Evolutionary conservation across 148 eudicot genomes (phyloP).

Genomic region (Hydrangea macrophylla): DNA sequence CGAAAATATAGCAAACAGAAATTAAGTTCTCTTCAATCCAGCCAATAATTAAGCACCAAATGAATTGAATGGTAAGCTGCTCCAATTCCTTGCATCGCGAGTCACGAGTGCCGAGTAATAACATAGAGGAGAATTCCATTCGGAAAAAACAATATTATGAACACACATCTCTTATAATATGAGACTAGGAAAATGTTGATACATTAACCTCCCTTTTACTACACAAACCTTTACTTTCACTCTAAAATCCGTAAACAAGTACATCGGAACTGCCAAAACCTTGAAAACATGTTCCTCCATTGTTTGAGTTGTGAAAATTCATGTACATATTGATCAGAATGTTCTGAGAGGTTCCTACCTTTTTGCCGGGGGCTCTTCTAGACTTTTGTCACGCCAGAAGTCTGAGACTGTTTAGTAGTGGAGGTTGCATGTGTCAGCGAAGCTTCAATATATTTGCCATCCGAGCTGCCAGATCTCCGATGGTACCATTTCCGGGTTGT

Average conservation of each 20-base stretch:
- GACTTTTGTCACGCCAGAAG: conserved; percentile 7
- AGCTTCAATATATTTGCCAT: conserved; percentile 39
- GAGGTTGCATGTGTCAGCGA: conserved; percentile 14
- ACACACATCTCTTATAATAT: neutral
- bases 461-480: conserved; percentile 42
- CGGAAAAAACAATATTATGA: neutral
- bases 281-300: conserved; percentile 5
- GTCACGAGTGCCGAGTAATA: too few relatives aligned
- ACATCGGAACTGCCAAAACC: conserved; percentile 17
- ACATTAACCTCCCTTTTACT: neutral
- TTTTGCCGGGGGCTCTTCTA: neutral
- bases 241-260: conserved; percentile 16
- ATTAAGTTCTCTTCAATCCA: too few relatives aligned
- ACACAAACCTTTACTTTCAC: neutral
- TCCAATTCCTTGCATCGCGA: too few relatives aligned
- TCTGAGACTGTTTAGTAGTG: neutral
- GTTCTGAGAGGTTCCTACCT: neutral
- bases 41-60: too few relatives aligned
- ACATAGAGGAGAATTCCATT: too few relatives aligned
- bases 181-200: neutral
- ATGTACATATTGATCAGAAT: neutral
- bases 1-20: too few relatives aligned
- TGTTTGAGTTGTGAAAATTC: neutral
- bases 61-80: too few relatives aligned
- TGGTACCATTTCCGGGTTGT: conserved; percentile 49